Base-by-base conservation (phyloP, 129 eudicot species). In the Heracleum sosnowskyi region DNA sequence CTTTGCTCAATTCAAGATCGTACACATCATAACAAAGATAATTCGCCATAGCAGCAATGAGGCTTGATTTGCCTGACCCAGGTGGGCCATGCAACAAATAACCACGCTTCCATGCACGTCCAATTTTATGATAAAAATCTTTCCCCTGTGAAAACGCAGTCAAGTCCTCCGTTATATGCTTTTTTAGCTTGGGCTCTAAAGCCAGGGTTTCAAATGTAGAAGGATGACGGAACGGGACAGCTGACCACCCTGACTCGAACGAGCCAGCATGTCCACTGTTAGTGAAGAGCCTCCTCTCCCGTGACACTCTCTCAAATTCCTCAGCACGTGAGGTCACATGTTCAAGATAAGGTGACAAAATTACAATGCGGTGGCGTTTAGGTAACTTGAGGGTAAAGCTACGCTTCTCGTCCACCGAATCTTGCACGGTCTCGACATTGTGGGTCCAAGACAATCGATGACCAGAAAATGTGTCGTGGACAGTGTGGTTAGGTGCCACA, bases 21-120 rank as follows among this genome's bases (percentile, higher is more conserved):
- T 85, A 85, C 1, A 85, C 89, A n/a, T 85, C 84, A 53, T 85
- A 85, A 29, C 77, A 40, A 3, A 85, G 79, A 39, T 79, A 77
- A 80, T 82, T 85, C 4, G 86, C 85, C 82, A 85, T 82, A 12
- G 89, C 89, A 35, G 89, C 89, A 28, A 85, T 85, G 18, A 85
- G 80, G 73, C 89, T 85, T 1, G 88, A 85, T 71, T 85, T 85
- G 41, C 88, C 88, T 13, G 88, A 76, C 5, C 88, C 88, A 0
- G 89, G 89, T 22, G 89, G 84, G 9, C 89, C 89, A 37, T 82
- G 55, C 60, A 85, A 62, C 49, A 85, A 79, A 44, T 85, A 85
- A 6, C 89, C 89, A 17, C 89, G 83, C 45, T 85, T 85, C 89
- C 89, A 85, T 34, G 89, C 89, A 17, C 89, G 89, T 49, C 89